These are phyloP conservation scores for Linum tenue DNA, from an alignment of 345 rosid genomes.

Conservation along the genomic window DNA sequence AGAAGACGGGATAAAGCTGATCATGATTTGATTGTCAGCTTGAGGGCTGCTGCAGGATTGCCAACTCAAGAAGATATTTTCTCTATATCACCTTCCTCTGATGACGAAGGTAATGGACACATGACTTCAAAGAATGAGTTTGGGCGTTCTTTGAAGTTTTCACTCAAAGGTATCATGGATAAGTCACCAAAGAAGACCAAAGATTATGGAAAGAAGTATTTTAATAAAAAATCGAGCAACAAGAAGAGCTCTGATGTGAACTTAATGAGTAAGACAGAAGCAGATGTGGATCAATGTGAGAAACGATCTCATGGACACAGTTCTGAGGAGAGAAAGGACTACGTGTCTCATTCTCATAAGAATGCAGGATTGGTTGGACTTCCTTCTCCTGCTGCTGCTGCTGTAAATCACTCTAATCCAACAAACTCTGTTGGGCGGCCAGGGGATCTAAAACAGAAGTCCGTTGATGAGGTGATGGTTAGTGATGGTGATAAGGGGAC, in stretches of 20 bases:
- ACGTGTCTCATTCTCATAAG: constrained; percentile 28
- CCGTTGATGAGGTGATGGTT: constrained; percentile 67
- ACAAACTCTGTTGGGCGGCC: constrained; percentile 41
- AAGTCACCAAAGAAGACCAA: constrained; percentile 80
- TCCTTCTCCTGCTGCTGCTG: constrained; percentile 44
- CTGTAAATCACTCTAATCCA: constrained; percentile 36
- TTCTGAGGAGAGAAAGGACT: constrained; percentile 34
- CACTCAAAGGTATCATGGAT: constrained; percentile 68
- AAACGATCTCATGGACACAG: constrained; percentile 29
- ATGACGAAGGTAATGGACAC: constrained; percentile 84
- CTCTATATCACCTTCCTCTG: constrained; percentile 73
- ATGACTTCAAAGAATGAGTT: constrained; percentile 32
- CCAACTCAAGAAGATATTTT: constrained; percentile 90
- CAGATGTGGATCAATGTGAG: constrained; percentile 29
- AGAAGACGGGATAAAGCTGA: constrained; percentile 76
- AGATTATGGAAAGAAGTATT: constrained; percentile 57
- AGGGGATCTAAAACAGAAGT: constrained; percentile 53
- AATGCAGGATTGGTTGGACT: constrained; percentile 32
- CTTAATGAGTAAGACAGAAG: constrained; percentile 30
- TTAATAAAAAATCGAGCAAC: constrained; percentile 45
- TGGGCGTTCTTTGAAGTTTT: constrained; percentile 70
- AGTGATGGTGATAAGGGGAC: constrained; percentile 49
- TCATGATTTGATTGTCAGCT: constrained; percentile 67
- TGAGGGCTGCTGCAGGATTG: constrained; percentile 92
- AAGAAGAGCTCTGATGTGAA: constrained; percentile 38